Evolutionary conservation across 805 yeast species (phyloP), one percentile per base, ranked within the genome.

Genomic region (Candida glaebosa): DNA sequence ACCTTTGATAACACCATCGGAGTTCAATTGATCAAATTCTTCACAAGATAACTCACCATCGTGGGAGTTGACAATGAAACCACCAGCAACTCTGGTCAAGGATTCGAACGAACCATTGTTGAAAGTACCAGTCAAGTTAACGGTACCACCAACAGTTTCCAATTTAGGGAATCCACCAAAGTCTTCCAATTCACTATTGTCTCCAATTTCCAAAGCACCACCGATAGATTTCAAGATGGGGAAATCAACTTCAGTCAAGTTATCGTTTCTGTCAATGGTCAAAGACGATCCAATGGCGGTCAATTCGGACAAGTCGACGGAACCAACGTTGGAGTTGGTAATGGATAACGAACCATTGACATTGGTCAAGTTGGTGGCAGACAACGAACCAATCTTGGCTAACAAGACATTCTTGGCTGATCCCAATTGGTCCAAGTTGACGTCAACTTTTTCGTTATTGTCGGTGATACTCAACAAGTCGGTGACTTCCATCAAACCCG

Each of bases 191-290:
- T 75, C 67, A 51, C 87, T 71, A 84, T 93, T 93, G 81, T 89
- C 87, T 50, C 86, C 80, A 61, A 93, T 73, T 57, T 78, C 82
- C 67, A 93, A 86, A 68, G 96, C 99, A 79, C 99, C 98, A 65
- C 91, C 95, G 57, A 93, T 73, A 38, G 76, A 50, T 47, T 81
- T 73, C 68, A 93, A 79, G 61, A 75, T 65, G 39, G 85, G 72
- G 76, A 88, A 84, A 51, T 82, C 80, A 45, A 86, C 52, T 54
- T 71, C 75, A 56, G 78, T 76, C 65, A 93, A 79, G 41, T 84
- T 77, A 48, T 78, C 75, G 78, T 93, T 93, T 53, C 82, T 73
- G 63, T 71, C 71, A 58, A 93, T 69, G 51, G 90, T 69, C 57
- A 93, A 78, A 52, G 96, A 81, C 57, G 84, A 87, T 64, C 96